Conservation (phyloP, 2,329 filamentous ascomycete species). For the Lasiodiplodia citricola region DNA sequence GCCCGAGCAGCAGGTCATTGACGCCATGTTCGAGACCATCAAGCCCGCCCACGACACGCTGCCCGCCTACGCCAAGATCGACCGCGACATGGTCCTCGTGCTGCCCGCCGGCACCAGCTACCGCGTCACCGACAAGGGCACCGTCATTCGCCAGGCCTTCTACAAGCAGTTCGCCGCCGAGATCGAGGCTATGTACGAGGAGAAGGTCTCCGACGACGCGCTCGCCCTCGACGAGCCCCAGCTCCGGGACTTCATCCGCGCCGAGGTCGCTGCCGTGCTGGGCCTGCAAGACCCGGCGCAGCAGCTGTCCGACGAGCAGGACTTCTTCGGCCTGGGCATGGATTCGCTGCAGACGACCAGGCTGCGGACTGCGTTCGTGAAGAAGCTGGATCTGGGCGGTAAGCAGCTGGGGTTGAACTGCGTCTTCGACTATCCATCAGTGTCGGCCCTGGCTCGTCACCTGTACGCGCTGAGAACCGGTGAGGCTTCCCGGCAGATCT, state of each 20-base stretch:
- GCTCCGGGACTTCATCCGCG: constrained; percentile 39
- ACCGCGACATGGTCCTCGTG: constrained; percentile 59
- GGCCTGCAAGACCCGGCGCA: constrained; percentile 31
- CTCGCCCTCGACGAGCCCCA: constrained; percentile 37
- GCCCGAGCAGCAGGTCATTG: constrained; percentile 52
- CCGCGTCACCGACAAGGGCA: constrained; percentile 62
- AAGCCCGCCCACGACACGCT: constrained; percentile 58
- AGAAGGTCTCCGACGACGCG: constrained; percentile 30
- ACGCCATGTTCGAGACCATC: constrained; percentile 57
- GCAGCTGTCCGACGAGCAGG: constrained; percentile 35
- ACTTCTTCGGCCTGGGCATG: constrained; percentile 65
- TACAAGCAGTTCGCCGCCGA: constrained; percentile 56
- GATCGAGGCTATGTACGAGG: constrained; percentile 54
- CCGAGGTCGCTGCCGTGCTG: constrained; percentile 32
- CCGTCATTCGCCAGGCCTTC: constrained; percentile 59
- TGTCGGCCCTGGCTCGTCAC: constrained; percentile 53
- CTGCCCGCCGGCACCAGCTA: constrained; percentile 53
- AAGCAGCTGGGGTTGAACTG: constrained; percentile 60
- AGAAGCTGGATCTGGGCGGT: constrained; percentile 56
- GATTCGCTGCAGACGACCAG: constrained; percentile 65
- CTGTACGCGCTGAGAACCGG: constrained; percentile 52
- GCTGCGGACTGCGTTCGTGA: constrained; percentile 59
- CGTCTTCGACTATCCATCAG: constrained; percentile 62
- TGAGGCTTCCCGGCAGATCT: constrained; percentile 37
- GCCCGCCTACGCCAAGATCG: constrained; percentile 60